Base-by-base conservation (phyloP, 2,329 filamentous ascomycete genomes). In the Monosporascus sp. region DNA sequence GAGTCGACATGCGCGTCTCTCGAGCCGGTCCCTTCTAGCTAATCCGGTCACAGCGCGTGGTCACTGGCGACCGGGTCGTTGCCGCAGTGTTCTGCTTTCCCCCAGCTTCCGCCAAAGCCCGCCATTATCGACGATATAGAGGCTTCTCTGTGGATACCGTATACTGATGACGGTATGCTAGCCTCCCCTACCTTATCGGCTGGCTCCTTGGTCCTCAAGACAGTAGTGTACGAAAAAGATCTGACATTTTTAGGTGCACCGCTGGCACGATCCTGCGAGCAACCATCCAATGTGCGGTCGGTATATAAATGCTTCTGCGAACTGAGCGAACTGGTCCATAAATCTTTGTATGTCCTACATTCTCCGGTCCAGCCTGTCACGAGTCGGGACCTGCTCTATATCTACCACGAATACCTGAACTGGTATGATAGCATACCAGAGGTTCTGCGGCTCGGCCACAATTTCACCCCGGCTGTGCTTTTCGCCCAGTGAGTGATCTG, bases 261-360 rank as follows among this genome's bases (percentile, higher is more conserved):
- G 8, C 61, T 82, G 19, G 77, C 82, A 55, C 74, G 75, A 49
- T 80, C 79, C 3, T 82, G 75, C 60, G 75, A 82, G 56, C 85
- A 86, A 59, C 81, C 83, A 0, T 87, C 81, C 3, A 87, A 88
- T 55, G 84, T 89, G 35, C 77, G 86, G 24, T 85, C 84, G 1
- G 81, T 87, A 6, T 86, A 83, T 65, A 84, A 82, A 67, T 82
- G 85, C 58, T 86, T 89, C 60, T 87, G 85, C 63, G 83, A 86
- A 62, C 77, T 91, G 49, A 89, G 85, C 57, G 86, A 90, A 68
- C 79, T 91, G 1, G 83, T 89, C 1, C 88, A 89, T 65, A 80
- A 87, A 60, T 86, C 85, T 31, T 75, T 89, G 20, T 87, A 86
- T 63, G 79, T 87, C 40, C 78, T 90, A n/a, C 87, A 89, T 64